Evolutionary conservation across 495 filamentous ascomycete species (phyloP).

Genomic region (Neurospora sp.): DNA sequence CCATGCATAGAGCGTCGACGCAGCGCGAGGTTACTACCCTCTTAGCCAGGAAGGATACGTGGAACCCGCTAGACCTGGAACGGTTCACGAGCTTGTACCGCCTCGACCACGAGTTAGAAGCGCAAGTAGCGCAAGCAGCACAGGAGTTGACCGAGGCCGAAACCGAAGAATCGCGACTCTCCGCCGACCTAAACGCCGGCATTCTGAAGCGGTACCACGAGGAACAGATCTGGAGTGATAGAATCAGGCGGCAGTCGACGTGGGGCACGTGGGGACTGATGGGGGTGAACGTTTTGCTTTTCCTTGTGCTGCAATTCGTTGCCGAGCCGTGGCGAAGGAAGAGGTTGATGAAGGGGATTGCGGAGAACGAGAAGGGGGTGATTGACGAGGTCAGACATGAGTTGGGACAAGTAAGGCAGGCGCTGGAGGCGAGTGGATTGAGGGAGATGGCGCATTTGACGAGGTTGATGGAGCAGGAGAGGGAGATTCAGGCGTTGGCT

Average conservation of each 20-base stretch:
- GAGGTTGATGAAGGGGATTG: constrained; percentile 70
- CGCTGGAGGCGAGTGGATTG: constrained; percentile 18
- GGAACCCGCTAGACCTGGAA: constrained; percentile 80
- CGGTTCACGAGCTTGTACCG: constrained; percentile 90
- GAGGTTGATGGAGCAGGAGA: constrained; percentile 10
- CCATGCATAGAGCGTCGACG: constrained; percentile 66
- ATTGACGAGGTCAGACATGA: constrained; percentile 60
- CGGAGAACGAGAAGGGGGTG: constrained; percentile 46
- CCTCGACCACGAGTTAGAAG: constrained; percentile 86
- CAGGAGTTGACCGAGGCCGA: constrained; percentile 64
- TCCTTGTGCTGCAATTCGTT: constrained; percentile 82
- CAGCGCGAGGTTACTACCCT: constrained; percentile 94
- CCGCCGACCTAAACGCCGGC: constrained; percentile 58
- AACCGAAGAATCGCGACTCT: constrained; percentile 61
- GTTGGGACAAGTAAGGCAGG: constrained; percentile 15
- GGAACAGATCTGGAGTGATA: constrained; percentile 98
- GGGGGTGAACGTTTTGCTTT: constrained; percentile 87
- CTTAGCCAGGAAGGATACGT: constrained; percentile 86
- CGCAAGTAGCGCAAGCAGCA: constrained; percentile 67
- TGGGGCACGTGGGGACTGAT: constrained; percentile 98
- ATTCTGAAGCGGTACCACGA: constrained; percentile 93
- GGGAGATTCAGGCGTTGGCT: not conserved
- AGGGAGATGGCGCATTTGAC: constrained; percentile 2
- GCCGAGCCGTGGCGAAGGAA: constrained; percentile 87
- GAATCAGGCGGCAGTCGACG: constrained; percentile 88